Evolutionary conservation across 2,329 filamentous ascomycete species (phyloP).

Genomic region (Paraphaeosphaeria minitans): DNA sequence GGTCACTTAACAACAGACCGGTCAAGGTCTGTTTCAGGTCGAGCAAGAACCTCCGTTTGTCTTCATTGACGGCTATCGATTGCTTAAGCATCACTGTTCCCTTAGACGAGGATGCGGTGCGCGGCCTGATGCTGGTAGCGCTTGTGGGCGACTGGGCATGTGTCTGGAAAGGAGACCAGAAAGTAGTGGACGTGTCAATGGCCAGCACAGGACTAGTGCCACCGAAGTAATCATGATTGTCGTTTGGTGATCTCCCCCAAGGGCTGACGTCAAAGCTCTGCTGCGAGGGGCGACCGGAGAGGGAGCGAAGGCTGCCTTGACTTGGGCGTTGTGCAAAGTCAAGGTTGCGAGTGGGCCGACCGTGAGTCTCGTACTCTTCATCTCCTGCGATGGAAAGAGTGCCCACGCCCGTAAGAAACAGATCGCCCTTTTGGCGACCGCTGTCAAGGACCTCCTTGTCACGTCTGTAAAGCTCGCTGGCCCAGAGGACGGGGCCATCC

Average conservation of each 20-base stretch:
- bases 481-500: conserved; percentile 88
- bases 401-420: conserved; percentile 53
- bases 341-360: conserved; percentile 46
- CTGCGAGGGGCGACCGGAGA: conserved; percentile 69
- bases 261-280: conserved; percentile 73
- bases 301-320: conserved; percentile 62
- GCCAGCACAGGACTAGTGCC: conserved; percentile 70
- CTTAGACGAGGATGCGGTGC: conserved; percentile 69
- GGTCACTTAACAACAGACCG: conserved; percentile 84
- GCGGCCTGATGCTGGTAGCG: conserved; percentile 65
- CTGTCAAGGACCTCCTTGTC: conserved; percentile 69
- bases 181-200: conserved; percentile 77
- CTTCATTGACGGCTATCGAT: conserved; percentile 62
- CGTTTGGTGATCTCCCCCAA: conserved; percentile 67
- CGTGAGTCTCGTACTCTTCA: conserved; percentile 51
- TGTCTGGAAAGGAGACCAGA: conserved; percentile 86
- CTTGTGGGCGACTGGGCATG: conserved; percentile 67
- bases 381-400: conserved; percentile 56
- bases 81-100: conserved; percentile 68
- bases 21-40: conserved; percentile 80
- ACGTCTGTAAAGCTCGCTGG: conserved; percentile 82
- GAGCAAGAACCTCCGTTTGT: conserved; percentile 77
- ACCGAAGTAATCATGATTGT: conserved; percentile 74
- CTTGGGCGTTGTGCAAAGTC: conserved; percentile 58
- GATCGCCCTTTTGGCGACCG: conserved; percentile 56